Evolutionary conservation across 495 filamentous ascomycete genomes (phyloP).

Genomic region (Aspergillus coremiiformis): DNA sequence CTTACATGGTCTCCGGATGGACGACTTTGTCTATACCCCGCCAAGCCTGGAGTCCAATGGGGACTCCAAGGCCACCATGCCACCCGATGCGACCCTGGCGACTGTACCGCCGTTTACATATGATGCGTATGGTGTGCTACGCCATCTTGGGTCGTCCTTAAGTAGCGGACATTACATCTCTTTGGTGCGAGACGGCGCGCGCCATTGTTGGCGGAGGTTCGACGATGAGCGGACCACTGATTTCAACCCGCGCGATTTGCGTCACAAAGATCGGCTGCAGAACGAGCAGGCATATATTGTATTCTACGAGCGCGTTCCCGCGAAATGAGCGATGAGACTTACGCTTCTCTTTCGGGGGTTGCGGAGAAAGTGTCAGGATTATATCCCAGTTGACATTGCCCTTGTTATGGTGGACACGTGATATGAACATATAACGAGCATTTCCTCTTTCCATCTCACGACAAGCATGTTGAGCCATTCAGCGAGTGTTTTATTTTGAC

Average conservation of each 20-base stretch:
- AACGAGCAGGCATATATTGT: slow-evolving; percentile 64
- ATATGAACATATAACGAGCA: slow-evolving; percentile 18
- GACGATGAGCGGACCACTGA: slow-evolving; percentile 56
- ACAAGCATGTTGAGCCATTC: slow-evolving; percentile 11
- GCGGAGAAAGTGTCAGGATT: neutral
- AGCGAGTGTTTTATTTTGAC: neutral
- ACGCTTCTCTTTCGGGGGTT: slow-evolving; percentile 9
- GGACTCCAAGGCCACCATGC: slow-evolving; percentile 16
- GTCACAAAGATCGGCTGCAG: slow-evolving; percentile 41
- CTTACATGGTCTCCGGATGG: slow-evolving; percentile 55
- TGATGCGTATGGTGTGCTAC: slow-evolving; percentile 63
- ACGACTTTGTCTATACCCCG: slow-evolving; percentile 45
- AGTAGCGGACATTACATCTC: slow-evolving; percentile 65
- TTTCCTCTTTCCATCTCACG: neutral
- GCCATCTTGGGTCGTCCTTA: slow-evolving; percentile 57
- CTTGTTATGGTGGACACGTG: neutral
- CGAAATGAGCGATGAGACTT: slow-evolving; percentile 31
- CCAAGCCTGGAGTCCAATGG: slow-evolving; percentile 25
- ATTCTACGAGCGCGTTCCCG: slow-evolving; percentile 52
- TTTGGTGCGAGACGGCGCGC: slow-evolving; percentile 53
- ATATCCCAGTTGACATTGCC: neutral
- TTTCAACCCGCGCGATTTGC: slow-evolving; percentile 49
- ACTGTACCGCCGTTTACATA: slow-evolving; percentile 61
- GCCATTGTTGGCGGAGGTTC: slow-evolving; percentile 56
- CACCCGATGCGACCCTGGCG: slow-evolving; percentile 31